phyloP scores from a whole-genome alignment of 768 basidiomycete species.

The Phaeolepiota aurea region DNA sequence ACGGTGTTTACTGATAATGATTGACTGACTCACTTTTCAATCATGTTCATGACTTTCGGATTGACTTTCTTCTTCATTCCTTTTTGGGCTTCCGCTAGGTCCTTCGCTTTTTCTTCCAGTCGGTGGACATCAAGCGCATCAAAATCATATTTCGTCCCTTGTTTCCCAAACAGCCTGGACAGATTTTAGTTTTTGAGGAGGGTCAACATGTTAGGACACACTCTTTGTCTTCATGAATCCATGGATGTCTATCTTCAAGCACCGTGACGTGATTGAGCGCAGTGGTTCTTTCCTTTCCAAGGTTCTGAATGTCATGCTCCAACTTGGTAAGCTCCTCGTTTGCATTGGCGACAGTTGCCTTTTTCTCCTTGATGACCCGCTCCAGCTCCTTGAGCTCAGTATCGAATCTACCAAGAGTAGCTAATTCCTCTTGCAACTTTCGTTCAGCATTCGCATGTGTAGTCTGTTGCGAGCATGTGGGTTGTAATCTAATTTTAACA shows the following conservation, averaged over 20 bases:
- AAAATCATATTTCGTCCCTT: constrained; percentile 80
- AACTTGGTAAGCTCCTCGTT: constrained; percentile 58
- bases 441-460: constrained; percentile 57
- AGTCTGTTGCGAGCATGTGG: constrained; percentile 33
- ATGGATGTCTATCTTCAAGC: constrained; percentile 77
- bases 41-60: constrained; percentile 91
- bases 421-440: constrained; percentile 77
- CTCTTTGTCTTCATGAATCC: constrained; percentile 88
- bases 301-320: constrained; percentile 57
- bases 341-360: constrained; percentile 55
- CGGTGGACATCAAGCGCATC: constrained; percentile 47
- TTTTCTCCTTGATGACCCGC: constrained; percentile 73
- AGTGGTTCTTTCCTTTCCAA: constrained; percentile 57
- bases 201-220: constrained; percentile 34
- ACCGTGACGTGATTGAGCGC: constrained; percentile 43
- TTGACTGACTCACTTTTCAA: constrained; percentile 64
- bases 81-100: constrained; percentile 72
- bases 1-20: not conserved
- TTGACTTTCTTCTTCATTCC: constrained; percentile 95
- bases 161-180: constrained; percentile 74
- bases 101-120: constrained; percentile 55
- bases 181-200: not conserved
- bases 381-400: constrained; percentile 82
- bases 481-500: not conserved
- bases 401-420: constrained; percentile 82